Conservation (phyloP, 805 yeast species). For the Starmerella geochares region DNA sequence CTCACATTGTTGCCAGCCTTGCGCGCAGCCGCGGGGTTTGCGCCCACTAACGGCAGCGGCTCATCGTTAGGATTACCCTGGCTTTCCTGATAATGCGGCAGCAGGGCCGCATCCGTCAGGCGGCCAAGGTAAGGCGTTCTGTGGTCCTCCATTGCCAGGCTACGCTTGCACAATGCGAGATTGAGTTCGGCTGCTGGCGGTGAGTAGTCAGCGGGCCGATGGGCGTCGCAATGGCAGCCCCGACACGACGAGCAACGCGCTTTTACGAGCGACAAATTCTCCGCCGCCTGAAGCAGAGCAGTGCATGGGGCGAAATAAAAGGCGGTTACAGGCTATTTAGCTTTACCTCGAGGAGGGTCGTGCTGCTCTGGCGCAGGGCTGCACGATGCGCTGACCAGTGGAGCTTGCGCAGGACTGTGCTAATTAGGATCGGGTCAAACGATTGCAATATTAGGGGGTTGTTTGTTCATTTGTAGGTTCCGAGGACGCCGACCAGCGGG, state of each 20-base stretch:
- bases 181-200: not conserved
- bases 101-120: conserved; percentile 23
- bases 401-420: too few species aligned
- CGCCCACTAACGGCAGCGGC: conserved; percentile 16
- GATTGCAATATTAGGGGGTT: too few species aligned
- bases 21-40: conserved; percentile 21
- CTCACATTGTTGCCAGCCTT: conserved; percentile 32
- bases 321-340: too few species aligned
- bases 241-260: conserved; percentile 1
- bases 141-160: conserved; percentile 20
- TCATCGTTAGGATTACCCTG: not conserved
- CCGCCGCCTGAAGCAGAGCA: too few species aligned
- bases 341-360: too few species aligned
- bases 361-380: too few species aligned
- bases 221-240: not conserved
- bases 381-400: too few species aligned
- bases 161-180: not conserved
- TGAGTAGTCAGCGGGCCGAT: not conserved
- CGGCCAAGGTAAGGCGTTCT: conserved; percentile 25
- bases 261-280: too few species aligned
- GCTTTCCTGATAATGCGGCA: conserved; percentile 15
- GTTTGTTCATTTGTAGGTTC: too few species aligned
- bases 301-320: too few species aligned
- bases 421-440: too few species aligned
- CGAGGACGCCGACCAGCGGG: too few species aligned